Percentiles rank a stretch among this genome's conserved stretches.
Conservation (phyloP, 106 monocot species). For the Dendrobium officinale region DNA sequence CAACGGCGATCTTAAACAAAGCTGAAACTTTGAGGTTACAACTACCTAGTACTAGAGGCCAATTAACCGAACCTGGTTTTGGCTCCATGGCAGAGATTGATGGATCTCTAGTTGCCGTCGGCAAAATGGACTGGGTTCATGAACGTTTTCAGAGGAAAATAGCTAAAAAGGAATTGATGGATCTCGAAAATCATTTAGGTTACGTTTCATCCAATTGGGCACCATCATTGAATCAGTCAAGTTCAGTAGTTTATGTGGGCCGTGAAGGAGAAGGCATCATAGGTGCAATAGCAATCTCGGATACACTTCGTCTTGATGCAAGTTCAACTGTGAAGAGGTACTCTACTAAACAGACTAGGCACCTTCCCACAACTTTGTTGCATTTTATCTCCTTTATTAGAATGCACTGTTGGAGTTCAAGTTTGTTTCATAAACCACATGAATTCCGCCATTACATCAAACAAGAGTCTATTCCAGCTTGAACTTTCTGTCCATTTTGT, state of each 20-base stretch:
- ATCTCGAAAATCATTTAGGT: conserved; percentile 40
- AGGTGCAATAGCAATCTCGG: conserved; percentile 88
- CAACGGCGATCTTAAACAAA: conserved; percentile 74
- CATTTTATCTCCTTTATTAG: neutral
- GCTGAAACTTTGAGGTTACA: conserved; percentile 54
- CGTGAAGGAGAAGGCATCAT: conserved; percentile 90
- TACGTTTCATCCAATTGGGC: conserved; percentile 13
- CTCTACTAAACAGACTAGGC: neutral
- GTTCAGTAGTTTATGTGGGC: conserved; percentile 85
- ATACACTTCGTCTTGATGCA: conserved; percentile 74
- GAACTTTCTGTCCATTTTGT: neutral
- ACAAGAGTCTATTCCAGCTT: neutral
- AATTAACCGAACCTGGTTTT: conserved; percentile 92
- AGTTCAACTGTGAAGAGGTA: conserved; percentile 78
- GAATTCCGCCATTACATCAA: neutral
- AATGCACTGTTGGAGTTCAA: neutral
- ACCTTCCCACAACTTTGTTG: neutral
- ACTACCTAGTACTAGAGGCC: conserved; percentile 63
- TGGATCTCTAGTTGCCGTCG: conserved; percentile 91
- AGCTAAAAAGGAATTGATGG: conserved; percentile 22
- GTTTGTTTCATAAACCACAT: neutral
- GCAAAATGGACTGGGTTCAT: conserved; percentile 71
- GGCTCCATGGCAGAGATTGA: conserved; percentile 86
- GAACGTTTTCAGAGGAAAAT: conserved; percentile 59
- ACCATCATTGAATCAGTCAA: conserved; percentile 44